Conservation (phyloP, 1,139 yeast genomes). For the Hyphopichia fennica region DNA sequence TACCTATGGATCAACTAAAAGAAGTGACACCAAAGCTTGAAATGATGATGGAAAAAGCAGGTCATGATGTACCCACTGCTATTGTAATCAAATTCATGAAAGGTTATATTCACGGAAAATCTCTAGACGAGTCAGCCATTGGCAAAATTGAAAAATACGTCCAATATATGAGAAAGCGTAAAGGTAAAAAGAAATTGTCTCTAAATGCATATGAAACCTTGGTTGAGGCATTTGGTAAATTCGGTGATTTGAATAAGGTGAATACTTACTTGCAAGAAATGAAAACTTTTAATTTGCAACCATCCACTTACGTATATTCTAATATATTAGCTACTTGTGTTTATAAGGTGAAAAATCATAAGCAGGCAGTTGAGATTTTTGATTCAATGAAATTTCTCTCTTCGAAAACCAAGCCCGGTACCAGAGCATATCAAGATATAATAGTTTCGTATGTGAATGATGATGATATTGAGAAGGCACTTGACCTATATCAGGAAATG, state of each 20-base stretch:
- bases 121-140: slow-evolving; percentile 22
- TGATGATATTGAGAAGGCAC: slow-evolving; percentile 65
- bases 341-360: slow-evolving; percentile 48
- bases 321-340: slow-evolving; percentile 69
- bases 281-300: slow-evolving; percentile 48
- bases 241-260: slow-evolving; percentile 26
- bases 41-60: slow-evolving; percentile 33
- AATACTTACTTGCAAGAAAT: slow-evolving; percentile 47
- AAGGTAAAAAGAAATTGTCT: slow-evolving; percentile 19
- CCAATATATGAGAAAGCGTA: slow-evolving; percentile 13
- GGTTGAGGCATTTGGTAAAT: slow-evolving; percentile 43
- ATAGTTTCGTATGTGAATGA: slow-evolving; percentile 64
- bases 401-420: slow-evolving; percentile 61
- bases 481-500: slow-evolving; percentile 80
- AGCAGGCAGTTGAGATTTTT: slow-evolving; percentile 71
- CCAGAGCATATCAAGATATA: slow-evolving; percentile 67
- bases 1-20: slow-evolving; percentile 41
- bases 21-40: slow-evolving; percentile 35
- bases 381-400: slow-evolving; percentile 85
- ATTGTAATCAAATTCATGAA: slow-evolving; percentile 48
- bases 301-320: slow-evolving; percentile 60
- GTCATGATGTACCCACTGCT: slow-evolving; percentile 28
- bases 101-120: slow-evolving; percentile 31
- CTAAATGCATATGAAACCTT: slow-evolving; percentile 33
- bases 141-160: slow-evolving; percentile 24